Evolutionary conservation across 2,329 filamentous ascomycete species (phyloP), one percentile per base, ranked within the genome.

Genomic region (Trichoderma gracile): DNA sequence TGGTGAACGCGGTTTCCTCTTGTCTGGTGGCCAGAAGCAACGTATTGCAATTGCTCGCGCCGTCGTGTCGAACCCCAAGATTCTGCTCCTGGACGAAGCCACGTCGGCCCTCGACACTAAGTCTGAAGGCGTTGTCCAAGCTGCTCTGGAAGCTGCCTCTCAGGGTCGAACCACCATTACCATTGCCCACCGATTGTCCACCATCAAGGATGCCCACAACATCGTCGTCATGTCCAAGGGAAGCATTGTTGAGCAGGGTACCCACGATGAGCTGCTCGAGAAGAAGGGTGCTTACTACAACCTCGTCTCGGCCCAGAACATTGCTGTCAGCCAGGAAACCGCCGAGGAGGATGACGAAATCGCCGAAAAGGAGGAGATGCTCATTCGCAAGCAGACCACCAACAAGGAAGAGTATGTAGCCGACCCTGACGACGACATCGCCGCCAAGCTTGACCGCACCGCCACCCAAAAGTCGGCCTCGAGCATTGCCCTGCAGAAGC

Each of bases 1-100:
- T 23, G 95, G 95, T 64, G 93, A 98, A 76, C 89, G 94, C 67
- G 95, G 95, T 14, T 96, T 97, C 74, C 79, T 97, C 57, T 82
- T 99, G 9, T 96, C 92, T 64, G 95, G 95, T 75, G 95, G 95
- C 43, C 95, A 99, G 78, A 97, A 97, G 77, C 95, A 98, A 78
- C 91, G 95, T 71, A 96, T 98, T 72, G 93, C 94, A 15, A 97
- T 98, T 76, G 93, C 94, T 12, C 85, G 93, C 72, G 94, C 93
- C 42, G 86, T 97, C 64, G 92, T 97, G 40, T 94, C 90, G 15
- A 91, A 97, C 71, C 94, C 94, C 0, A 96, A 93, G 79, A 89
- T 99, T 72, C 82, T 99, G 1, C 84, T 99, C 0, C 87, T 99
- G 3, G 95, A 99, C 69, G 95, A 99, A 77, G 95, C 95, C 5